Percentiles rank a stretch among this genome's conserved stretches.
These are phyloP conservation scores for Aspergillus chevalieri DNA, from an alignment of 2,329 filamentous ascomycete genomes.

Conservation along the genomic window DNA sequence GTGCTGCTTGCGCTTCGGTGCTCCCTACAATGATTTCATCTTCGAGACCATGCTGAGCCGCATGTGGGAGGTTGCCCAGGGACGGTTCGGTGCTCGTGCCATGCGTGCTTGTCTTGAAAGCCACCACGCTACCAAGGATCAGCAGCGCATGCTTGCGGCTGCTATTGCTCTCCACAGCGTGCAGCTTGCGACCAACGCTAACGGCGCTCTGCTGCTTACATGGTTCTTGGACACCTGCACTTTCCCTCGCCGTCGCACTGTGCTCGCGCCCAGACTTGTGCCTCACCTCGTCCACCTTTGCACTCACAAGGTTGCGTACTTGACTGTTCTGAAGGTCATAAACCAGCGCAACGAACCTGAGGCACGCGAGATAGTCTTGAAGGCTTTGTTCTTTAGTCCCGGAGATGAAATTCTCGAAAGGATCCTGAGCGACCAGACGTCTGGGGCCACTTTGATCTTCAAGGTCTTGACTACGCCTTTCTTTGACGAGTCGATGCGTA, in stretches of 20 bases:
- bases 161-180: conserved; percentile 95
- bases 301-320: conserved; percentile 96
- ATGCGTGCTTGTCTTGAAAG: conserved; percentile 97
- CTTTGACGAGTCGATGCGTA: conserved; percentile 85
- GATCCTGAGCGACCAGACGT: conserved; percentile 84
- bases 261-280: conserved; percentile 84
- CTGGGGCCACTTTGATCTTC: conserved; percentile 93
- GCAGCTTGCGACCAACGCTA: conserved; percentile 90
- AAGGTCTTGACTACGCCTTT: conserved; percentile 97
- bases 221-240: conserved; percentile 99
- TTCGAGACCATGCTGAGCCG: conserved; percentile 94
- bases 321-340: conserved; percentile 96
- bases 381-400: conserved; percentile 84
- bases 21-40: conserved; percentile 90
- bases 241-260: conserved; percentile 83
- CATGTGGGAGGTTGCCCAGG: conserved; percentile 90
- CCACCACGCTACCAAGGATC: conserved; percentile 88
- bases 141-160: conserved; percentile 89
- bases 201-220: conserved; percentile 85
- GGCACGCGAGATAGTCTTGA: conserved; percentile 80
- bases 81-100: conserved; percentile 86
- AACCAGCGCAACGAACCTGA: conserved; percentile 95
- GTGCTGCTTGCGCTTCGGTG: conserved; percentile 85
- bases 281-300: conserved; percentile 91
- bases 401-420: conserved; percentile 83